These are phyloP conservation scores for Tylopilus orsonianus DNA, from an alignment of 1,284 basidiomycete species.

Conservation along the genomic window DNA sequence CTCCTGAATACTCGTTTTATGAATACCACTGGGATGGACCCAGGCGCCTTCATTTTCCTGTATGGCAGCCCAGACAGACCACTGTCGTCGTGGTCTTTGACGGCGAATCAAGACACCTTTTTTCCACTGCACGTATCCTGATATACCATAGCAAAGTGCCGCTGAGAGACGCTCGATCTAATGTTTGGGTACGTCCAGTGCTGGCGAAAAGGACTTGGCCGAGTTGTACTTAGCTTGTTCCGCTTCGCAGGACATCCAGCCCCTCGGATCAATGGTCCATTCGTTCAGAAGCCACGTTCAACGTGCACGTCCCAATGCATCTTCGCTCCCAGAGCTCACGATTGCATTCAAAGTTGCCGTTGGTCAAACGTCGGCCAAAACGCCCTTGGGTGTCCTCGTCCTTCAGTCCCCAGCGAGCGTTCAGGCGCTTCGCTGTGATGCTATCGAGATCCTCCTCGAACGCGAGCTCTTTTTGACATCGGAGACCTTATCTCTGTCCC, in stretches of 20 bases:
- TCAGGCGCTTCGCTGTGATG: slow-evolving; percentile 2
- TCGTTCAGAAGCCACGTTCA: slow-evolving; percentile 6
- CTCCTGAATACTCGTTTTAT: slow-evolving; percentile 18
- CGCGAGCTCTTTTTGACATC: slow-evolving; percentile 19
- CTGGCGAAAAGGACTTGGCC: neutral
- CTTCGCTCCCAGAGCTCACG: slow-evolving; percentile 22
- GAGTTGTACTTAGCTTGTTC: neutral
- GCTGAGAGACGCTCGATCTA: slow-evolving; percentile 8
- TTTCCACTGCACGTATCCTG: slow-evolving; percentile 22
- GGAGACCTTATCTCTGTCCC: slow-evolving; percentile 20
- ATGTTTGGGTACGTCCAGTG: slow-evolving; percentile 20
- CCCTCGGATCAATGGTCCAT: slow-evolving; percentile 14
- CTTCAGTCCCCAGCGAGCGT: slow-evolving; percentile 12
- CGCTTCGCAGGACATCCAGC: slow-evolving; percentile 19
- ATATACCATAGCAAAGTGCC: slow-evolving; percentile 13
- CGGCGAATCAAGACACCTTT: slow-evolving; percentile 21
- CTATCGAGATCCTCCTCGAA: slow-evolving; percentile 19
- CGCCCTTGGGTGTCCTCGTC: slow-evolving; percentile 12
- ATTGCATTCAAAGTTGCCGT: slow-evolving; percentile 23
- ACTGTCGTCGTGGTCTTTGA: slow-evolving; percentile 26
- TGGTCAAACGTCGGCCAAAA: neutral
- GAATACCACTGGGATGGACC: slow-evolving; percentile 31
- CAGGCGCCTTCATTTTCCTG: slow-evolving; percentile 22
- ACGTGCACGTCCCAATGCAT: slow-evolving; percentile 12
- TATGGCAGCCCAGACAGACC: slow-evolving; percentile 29